Evolutionary conservation across 306 rosid species (phyloP).

Genomic region (Prunus fruticosa): DNA sequence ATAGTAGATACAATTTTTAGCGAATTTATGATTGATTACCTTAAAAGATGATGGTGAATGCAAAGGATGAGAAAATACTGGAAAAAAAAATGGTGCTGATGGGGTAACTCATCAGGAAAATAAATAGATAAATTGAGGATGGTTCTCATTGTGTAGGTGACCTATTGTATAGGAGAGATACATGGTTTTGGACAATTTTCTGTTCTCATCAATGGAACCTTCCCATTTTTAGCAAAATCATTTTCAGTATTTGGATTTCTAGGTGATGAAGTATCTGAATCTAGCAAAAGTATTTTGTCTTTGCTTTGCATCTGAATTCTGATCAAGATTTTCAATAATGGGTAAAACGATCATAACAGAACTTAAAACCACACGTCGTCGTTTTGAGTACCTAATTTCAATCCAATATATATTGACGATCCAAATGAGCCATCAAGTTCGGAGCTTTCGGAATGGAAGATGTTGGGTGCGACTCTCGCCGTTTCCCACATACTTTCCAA

Average conservation of each 20-base stretch:
- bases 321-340: too few relatives aligned
- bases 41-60: constrained; percentile 2
- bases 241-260: neutral
- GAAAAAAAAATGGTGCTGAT: constrained; percentile 1
- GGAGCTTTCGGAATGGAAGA: neutral
- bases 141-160: constrained; percentile 22
- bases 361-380: neutral
- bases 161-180: constrained; percentile 25
- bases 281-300: neutral
- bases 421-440: neutral
- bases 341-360: neutral
- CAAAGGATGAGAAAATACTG: neutral
- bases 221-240: neutral
- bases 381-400: neutral
- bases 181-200: constrained; percentile 8
- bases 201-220: constrained; percentile 15
- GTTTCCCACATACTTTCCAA: constrained; percentile 18
- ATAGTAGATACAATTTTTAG: neutral
- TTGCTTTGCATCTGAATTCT: too few relatives aligned
- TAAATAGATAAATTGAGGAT: constrained; percentile 7
- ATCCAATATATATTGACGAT: neutral
- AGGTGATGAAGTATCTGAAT: neutral
- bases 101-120: constrained; percentile 13
- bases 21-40: constrained; percentile 14
- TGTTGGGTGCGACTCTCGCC: constrained; percentile 8